Evolutionary conservation across 768 basidiomycete genomes (phyloP).

Genomic region (Boletus fagicola): DNA sequence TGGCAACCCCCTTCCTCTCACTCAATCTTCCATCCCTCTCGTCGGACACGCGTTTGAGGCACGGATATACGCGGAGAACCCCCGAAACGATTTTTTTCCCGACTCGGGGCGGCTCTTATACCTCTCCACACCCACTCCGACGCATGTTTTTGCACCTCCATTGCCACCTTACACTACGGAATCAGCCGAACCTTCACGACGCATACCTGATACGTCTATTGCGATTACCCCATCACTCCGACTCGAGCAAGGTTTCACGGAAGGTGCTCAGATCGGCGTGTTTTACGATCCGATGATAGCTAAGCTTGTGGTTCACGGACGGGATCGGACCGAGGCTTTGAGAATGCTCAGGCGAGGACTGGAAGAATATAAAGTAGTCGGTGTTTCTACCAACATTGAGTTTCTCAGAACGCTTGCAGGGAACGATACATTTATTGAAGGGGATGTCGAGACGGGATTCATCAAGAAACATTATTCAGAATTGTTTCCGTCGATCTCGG

Average conservation of each 20-base stretch:
- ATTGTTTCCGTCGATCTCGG: constrained; percentile 66
- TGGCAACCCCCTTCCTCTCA: constrained; percentile 79
- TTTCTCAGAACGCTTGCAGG: constrained; percentile 79
- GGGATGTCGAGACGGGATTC: constrained; percentile 89
- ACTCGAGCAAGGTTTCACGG: constrained; percentile 86
- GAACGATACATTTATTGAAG: constrained; percentile 71
- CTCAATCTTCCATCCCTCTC: constrained; percentile 76
- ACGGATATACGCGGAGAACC: constrained; percentile 94
- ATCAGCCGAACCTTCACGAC: constrained; percentile 20
- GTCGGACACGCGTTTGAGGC: constrained; percentile 94
- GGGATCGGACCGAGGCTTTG: constrained; percentile 81
- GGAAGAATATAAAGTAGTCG: constrained; percentile 87
- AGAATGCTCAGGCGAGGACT: constrained; percentile 76
- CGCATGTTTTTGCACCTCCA: constrained; percentile 61
- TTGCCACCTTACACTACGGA: constrained; percentile 33
- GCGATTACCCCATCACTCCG: constrained; percentile 61
- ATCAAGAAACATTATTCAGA: constrained; percentile 85
- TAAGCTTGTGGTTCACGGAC: constrained; percentile 86
- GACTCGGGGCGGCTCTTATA: constrained; percentile 83
- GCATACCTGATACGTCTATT: constrained; percentile 18
- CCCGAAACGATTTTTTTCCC: constrained; percentile 88
- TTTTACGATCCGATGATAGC: constrained; percentile 93
- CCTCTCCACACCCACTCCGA: constrained; percentile 75
- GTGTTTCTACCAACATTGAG: constrained; percentile 88
- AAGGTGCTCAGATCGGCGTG: constrained; percentile 79